Evolutionary conservation across 2,329 filamentous ascomycete genomes (phyloP), one percentile per base, ranked within the genome.

Genomic region (Fusarium sp.): DNA sequence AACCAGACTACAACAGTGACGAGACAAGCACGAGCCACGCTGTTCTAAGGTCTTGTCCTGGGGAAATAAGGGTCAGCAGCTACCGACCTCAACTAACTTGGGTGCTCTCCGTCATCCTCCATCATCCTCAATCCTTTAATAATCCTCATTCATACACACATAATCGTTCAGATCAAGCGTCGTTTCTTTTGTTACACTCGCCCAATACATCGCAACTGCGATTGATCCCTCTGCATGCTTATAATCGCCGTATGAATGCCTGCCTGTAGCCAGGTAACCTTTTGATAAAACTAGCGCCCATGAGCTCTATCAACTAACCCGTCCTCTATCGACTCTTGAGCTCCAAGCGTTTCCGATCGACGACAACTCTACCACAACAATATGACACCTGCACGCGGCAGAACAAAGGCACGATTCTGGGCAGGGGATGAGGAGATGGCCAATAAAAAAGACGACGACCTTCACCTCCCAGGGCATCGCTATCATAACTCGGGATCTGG

Each of bases 381-480:
- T 68, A 86, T 88, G 84, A 81, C 81, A 71, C 75, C 75, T 62
- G 63, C 73, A 44, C 80, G 81, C 70, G 77, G 79, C 51, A 80
- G 79, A 70, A 72, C 81, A 54, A 66, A 76, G 63, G 78, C 79
- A 54, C 80, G 83, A 67, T 79, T 87, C 61, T 88, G 87, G 80
- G 79, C 85, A 66, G 85, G 82, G 77, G 86, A 90, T 74, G 88
- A 89, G 75, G 87, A 89, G 75, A 82, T 89, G 79, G 87, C 85
- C 58, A 70, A 70, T 18, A 91, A 91, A 81, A 90, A 90, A 81
- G 85, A 90, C 79, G 89, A 91, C 79, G 89, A 91, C 79, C 84
- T 86, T 35, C 73, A 75, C 39, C 36, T 62, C 18, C 75, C 75
- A 10, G 70, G 72, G 75, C 76, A 79, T 75, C 65, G 57, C 47